Evolutionary conservation across 768 basidiomycete genomes (phyloP).

Genomic region (Naganishia friedmannii): DNA sequence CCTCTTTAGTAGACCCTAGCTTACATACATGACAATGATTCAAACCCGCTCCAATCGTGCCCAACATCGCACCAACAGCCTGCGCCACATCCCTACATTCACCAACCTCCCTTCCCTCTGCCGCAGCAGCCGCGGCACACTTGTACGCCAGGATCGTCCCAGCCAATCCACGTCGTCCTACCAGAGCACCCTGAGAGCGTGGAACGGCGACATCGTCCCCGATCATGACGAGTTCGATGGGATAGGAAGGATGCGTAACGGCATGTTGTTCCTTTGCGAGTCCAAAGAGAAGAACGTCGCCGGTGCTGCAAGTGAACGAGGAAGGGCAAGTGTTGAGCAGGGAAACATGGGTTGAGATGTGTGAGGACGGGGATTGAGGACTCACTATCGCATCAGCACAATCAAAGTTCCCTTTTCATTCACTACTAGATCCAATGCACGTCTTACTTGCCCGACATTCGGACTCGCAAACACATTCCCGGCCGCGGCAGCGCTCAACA

Average conservation of each 20-base stretch:
- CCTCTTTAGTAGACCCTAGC: too few species aligned
- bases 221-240: constrained; percentile 43
- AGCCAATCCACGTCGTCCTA: constrained; percentile 53
- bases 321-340: not conserved
- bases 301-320: constrained; percentile 34
- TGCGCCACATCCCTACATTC: constrained; percentile 26
- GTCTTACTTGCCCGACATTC: constrained; percentile 75
- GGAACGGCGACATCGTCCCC: constrained; percentile 55
- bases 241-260: constrained; percentile 7
- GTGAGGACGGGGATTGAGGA: not conserved
- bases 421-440: constrained; percentile 66
- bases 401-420: constrained; percentile 15
- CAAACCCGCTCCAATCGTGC: constrained; percentile 53
- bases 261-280: constrained; percentile 50
- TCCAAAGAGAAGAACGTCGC: constrained; percentile 54
- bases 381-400: constrained; percentile 29
- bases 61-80: constrained; percentile 34
- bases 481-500: constrained; percentile 77
- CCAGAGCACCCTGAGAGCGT: constrained; percentile 51
- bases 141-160: constrained; percentile 55
- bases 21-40: constrained; percentile 55
- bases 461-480: constrained; percentile 90
- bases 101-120: constrained; percentile 37
- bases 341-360: too few species aligned
- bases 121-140: constrained; percentile 51